Conservation (phyloP, 2,329 filamentous ascomycete species). For the Colletotrichum graminicola region DNA sequence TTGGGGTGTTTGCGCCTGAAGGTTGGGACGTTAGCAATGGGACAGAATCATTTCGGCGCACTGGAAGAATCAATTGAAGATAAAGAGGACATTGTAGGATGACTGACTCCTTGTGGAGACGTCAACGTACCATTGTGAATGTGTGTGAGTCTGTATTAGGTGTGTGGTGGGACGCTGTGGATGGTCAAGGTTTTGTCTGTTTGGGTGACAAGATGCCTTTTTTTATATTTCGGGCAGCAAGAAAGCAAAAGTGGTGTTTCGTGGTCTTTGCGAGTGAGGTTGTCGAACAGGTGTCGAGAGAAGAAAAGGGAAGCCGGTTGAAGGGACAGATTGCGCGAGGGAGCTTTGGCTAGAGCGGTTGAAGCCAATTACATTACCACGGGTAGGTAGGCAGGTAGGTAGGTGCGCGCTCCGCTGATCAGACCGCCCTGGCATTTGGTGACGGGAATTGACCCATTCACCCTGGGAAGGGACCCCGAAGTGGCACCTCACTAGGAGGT, state of each 20-base stretch:
- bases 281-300: conserved; percentile 38
- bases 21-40: conserved; percentile 1
- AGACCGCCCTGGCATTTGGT: conserved; percentile 1
- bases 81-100: too few relatives aligned
- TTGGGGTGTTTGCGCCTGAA: conserved; percentile 84
- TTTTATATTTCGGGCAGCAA: conserved; percentile 13
- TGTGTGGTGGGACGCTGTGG: neutral
- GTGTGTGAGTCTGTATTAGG: neutral
- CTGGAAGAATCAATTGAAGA: neutral
- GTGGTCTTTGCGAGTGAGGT: conserved; percentile 5
- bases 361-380: conserved; percentile 27
- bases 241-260: conserved; percentile 12
- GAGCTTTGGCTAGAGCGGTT: conserved; percentile 25
- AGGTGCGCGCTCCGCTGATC: neutral
- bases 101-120: neutral
- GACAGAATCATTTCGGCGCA: neutral
- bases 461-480: neutral
- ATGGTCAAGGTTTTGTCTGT: neutral
- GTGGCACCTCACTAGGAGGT: neutral
- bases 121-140: conserved; percentile 43
- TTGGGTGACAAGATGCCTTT: neutral
- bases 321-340: conserved; percentile 42
- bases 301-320: conserved; percentile 40
- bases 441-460: conserved; percentile 1
- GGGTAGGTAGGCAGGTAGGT: conserved; percentile 1